Evolutionary conservation across 495 filamentous ascomycete genomes (phyloP), one percentile per base, ranked within the genome.

Genomic region (Penicillium ochrochloron): DNA sequence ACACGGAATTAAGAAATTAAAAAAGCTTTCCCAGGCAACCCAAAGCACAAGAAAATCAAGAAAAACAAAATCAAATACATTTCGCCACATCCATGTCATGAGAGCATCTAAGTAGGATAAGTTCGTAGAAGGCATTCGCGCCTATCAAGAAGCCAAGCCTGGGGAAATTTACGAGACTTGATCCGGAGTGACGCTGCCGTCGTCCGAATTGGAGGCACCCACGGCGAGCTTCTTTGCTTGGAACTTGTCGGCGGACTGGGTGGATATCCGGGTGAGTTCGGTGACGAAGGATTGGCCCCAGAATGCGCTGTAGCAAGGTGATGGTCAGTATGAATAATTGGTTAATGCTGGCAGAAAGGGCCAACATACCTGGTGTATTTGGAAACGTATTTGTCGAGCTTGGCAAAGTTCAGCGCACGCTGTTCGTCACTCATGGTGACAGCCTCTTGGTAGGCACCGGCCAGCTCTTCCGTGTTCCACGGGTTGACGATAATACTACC

Each of bases 381-480:
- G 73, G 92, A 95, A 53, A 97, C 93, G 69, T 97, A 97, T 80
- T 89, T 89, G 69, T 94, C 90, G 66, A 98, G 79, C 75, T 96
- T 97, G 71, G 88, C 85, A 76, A 91, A 97, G 75, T 96, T 97
- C 27, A 89, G 80, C 57, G 88, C 87, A 37, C 93, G 85, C 78
- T 93, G 90, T 77, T 96, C 93, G 31, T 92, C 86, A 34, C 89
- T 88, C 89, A 98, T 96, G 35, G 93, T 97, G 48, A 97, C 93
- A 11, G 94, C 92, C 67, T 96, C 91, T 74, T 97, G 91, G 67
- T 97, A 96, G 6, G 94, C 90, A 67, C 91, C 91, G 14, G 94
- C 94, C 33, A 98, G 80, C 75, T 98, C 95, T 70, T 97, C 92
- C 0, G 92, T 97, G 71, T 97, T 97, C 95, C 95, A 98, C 5